phyloP scores from a whole-genome alignment of 495 filamentous ascomycete species.

The Daldinia caldariorum region DNA sequence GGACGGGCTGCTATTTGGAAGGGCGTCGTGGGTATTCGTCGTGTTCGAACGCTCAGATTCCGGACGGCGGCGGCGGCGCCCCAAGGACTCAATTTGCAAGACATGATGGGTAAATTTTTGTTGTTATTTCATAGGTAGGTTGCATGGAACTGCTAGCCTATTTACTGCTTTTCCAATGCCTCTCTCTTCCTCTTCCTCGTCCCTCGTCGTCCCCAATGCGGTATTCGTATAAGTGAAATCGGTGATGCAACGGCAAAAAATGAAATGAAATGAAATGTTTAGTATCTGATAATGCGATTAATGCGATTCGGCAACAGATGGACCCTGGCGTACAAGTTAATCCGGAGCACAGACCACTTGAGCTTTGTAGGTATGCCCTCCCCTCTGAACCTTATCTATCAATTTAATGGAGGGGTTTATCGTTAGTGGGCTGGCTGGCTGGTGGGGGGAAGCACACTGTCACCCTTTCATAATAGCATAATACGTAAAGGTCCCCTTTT shows the following conservation, averaged over 20 bases:
- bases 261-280: slow-evolving; percentile 19
- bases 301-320: slow-evolving; percentile 16
- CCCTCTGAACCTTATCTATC: background rate
- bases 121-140: slow-evolving; percentile 3
- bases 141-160: slow-evolving; percentile 14
- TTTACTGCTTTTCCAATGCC: slow-evolving; percentile 18
- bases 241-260: slow-evolving; percentile 17
- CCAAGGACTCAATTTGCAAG: slow-evolving; percentile 60
- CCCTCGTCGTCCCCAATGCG: slow-evolving; percentile 17
- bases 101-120: slow-evolving; percentile 53
- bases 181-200: background rate
- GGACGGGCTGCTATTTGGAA: slow-evolving; percentile 16
- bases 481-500: background rate
- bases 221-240: slow-evolving; percentile 13
- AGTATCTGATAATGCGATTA: slow-evolving; percentile 30
- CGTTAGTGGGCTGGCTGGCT: background rate
- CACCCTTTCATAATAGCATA: background rate
- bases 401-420: background rate
- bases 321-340: slow-evolving; percentile 23
- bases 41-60: slow-evolving; percentile 56
- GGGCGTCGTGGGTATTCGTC: slow-evolving; percentile 44
- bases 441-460: too few relatives aligned
- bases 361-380: too few relatives aligned
- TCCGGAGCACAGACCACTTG: slow-evolving; percentile 23
- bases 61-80: slow-evolving; percentile 54